Evolutionary conservation across 73 alveolate species (phyloP), one percentile per base, ranked within the genome.

Genomic region (Paramecium sonneborni): DNA sequence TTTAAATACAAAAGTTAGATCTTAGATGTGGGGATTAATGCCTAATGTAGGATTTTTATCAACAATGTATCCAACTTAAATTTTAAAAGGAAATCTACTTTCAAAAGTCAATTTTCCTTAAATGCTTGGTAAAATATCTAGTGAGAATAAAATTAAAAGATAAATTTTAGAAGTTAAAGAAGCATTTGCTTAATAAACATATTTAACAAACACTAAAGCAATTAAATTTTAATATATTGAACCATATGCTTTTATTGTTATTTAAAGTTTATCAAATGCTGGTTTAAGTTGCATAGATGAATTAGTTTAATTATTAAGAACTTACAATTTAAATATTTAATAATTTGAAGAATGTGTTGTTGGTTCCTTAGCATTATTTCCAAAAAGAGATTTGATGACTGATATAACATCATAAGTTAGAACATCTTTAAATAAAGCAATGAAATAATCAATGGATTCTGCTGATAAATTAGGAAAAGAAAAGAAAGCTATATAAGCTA

Each of bases 1-100:
- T 24, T 79, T 79, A 21, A 79, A 79, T 79, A 79, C 90, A 24
- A 79, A 79, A 15, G 74, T 79, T 0, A 43, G 90, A 44, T 30
- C 62, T 18, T 43, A 79, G n/a, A 39, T 30, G 55, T 79, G 90
- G 90, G 90, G 62, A 79, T 79, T 79, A 14, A 79, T 79, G 90
- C 90, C 90, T 2, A 79, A 79, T 44, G 90, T 34, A 21, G 90
- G 90, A 38, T 79, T 79, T 24, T 79, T 79, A n/a, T 39, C 76
- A 43, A 79, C 90, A 3, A 39, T 79, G 90, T 79, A 79, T 44
- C 90, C 90, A 12, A 79, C 90, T 24, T 39, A 79, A 39, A 24
- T 30, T 38, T 8, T 79, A 9, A 79, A 79, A 44, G 70, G 76
- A 5, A 39, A 79, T 23, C 15, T 79, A 4, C 28, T 10, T 23